Evolutionary conservation across 176 grass and related monocot species (phyloP), one percentile per base, ranked within the genome.

Genomic region (Carex cristatella): DNA sequence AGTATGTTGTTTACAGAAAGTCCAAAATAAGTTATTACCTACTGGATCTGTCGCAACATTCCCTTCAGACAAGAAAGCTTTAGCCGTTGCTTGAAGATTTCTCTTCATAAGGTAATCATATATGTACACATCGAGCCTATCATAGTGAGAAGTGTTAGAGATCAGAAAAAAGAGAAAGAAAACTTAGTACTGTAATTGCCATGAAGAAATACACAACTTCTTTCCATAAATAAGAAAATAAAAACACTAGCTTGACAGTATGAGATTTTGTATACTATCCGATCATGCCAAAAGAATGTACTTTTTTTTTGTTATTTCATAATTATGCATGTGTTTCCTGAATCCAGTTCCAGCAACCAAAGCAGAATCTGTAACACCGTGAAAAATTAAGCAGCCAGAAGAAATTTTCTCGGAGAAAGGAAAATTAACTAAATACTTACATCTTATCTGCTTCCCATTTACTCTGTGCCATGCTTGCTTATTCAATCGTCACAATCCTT

Each of bases 371-470:
- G 7, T 80, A n/a, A 61, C 27, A 80, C 8, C 28, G 5, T 37
- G 6, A 61, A 61, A 60, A 80, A 40, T 80, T 61, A 59, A 80
- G 51, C 15, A 35, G 13, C 15, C 4, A 27, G 23, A 64, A 35
- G 15, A 86, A 18, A 87, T 55, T 40, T 12, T 51, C 60, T 51
- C 0, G 18, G 11, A 83, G 8, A 11, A 57, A 23, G 7, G n/a
- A 15, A 64, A 31, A 70, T 10, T 77, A 53, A 37, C 16, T 65
- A 40, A 13, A 82, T 58, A 59, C 94, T 55, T 83, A 97, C 94
- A 97, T 97, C 89, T 97, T 97, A 86, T 97, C 94, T 4, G 94
- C 94, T 81, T 97, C 94, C 94, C 94, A 97, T 87, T 94, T 92
- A 85, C 87, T 92, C 90, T 93, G 92, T 65, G 94, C 90, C 94